Conservation (phyloP, 495 filamentous ascomycete species). For the Daldinia childiae region DNA sequence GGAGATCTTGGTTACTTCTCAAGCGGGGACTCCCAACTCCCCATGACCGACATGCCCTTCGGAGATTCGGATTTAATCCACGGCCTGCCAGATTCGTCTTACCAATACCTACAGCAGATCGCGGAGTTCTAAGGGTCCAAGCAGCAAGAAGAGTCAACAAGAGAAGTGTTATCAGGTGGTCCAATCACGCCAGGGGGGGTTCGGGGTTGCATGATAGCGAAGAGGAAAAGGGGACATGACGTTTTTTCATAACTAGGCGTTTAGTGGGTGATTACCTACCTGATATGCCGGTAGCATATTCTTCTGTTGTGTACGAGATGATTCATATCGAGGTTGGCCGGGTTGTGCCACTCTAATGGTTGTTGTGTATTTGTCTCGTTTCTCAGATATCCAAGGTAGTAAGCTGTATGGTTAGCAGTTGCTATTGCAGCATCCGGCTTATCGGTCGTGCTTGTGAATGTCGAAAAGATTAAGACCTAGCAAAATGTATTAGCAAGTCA, state of each 20-base stretch:
- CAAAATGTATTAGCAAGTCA: too few species aligned
- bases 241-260: not conserved
- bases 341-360: not conserved
- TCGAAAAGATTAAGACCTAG: not conserved
- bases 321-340: not conserved
- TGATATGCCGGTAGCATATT: not conserved
- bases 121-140: constrained; percentile 10
- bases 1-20: constrained; percentile 56
- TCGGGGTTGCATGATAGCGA: not conserved
- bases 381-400: constrained; percentile 8
- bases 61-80: constrained; percentile 34
- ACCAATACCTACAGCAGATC: constrained; percentile 29
- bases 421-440: not conserved
- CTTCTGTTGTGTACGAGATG: not conserved
- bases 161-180: not conserved
- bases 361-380: not conserved
- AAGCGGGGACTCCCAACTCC: constrained; percentile 45
- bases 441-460: constrained; percentile 20
- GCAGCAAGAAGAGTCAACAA: not conserved
- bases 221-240: not conserved
- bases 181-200: not conserved
- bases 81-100: constrained; percentile 21
- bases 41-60: constrained; percentile 38
- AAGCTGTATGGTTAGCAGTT: not conserved
- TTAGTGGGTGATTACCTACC: not conserved